Conservation (phyloP, 2,329 filamentous ascomycete genomes). For the Parascedosporium putredinis region DNA sequence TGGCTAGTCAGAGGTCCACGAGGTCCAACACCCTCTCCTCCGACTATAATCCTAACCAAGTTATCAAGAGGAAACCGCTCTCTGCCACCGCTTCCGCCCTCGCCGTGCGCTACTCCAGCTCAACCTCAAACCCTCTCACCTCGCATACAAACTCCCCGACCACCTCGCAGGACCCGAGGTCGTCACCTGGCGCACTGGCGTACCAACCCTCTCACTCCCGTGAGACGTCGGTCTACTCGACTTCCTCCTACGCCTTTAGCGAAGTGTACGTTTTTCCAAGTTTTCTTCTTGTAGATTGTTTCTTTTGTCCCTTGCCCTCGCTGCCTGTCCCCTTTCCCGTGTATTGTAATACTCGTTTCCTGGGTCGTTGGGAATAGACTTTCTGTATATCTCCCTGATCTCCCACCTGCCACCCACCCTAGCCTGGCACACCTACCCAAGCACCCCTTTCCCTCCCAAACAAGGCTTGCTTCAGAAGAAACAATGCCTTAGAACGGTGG, state of each 20-base stretch:
- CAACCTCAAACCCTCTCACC: conserved; percentile 14
- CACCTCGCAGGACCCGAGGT: conserved; percentile 11
- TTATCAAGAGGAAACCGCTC: conserved; percentile 51
- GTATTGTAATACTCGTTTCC: too few relatives aligned
- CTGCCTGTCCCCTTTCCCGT: not conserved
- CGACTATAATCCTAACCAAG: conserved; percentile 2
- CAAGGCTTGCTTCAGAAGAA: not conserved
- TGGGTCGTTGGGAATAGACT: too few relatives aligned
- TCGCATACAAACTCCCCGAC: conserved; percentile 20
- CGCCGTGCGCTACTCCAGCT: conserved; percentile 36
- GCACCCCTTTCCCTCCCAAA: conserved; percentile 5
- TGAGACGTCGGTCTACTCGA: conserved; percentile 3
- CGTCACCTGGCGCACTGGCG: conserved; percentile 9
- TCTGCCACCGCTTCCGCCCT: conserved; percentile 43
- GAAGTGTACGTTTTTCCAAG: not conserved
- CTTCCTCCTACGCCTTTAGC: not conserved
- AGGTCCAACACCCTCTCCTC: conserved; percentile 6
- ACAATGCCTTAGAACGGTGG: not conserved
- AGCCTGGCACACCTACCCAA: too few relatives aligned
- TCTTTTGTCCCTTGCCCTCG: not conserved
- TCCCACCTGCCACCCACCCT: too few relatives aligned
- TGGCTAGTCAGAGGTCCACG: not conserved
- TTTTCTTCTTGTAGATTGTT: not conserved
- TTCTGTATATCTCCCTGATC: too few relatives aligned
- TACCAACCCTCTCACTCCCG: conserved; percentile 15